Percentiles rank a stretch among this genome's conserved stretches.
phyloP scores from a whole-genome alignment of 495 filamentous ascomycete species.

The Xylaria longipes region DNA sequence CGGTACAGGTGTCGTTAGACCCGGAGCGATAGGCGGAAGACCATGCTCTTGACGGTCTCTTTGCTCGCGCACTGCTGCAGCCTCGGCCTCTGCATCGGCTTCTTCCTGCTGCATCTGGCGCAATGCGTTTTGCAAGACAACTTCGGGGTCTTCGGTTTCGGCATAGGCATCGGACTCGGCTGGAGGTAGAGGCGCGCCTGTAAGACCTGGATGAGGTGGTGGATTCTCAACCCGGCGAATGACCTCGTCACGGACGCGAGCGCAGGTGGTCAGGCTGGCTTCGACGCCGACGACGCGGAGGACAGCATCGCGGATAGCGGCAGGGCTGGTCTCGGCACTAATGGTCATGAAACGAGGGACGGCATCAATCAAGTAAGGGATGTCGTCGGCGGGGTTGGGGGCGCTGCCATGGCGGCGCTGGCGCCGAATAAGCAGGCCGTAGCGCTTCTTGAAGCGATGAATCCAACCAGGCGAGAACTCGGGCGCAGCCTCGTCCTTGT shows the following conservation, averaged over 20 bases:
- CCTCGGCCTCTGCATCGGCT: slow-evolving; percentile 55
- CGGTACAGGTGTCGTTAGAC: slow-evolving; percentile 34
- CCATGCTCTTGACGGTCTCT: slow-evolving; percentile 53
- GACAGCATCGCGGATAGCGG: slow-evolving; percentile 53
- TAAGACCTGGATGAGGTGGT: slow-evolving; percentile 32
- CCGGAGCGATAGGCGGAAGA: slow-evolving; percentile 43
- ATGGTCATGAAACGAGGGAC: slow-evolving; percentile 57
- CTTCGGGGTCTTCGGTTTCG: slow-evolving; percentile 54
- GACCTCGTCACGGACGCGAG: slow-evolving; percentile 57
- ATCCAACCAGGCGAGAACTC: slow-evolving; percentile 64
- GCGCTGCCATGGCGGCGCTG: slow-evolving; percentile 53
- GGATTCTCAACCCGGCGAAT: slow-evolving; percentile 51
- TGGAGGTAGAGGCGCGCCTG: slow-evolving; percentile 33
- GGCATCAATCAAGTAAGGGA: slow-evolving; percentile 55
- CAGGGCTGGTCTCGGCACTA: slow-evolving; percentile 51
- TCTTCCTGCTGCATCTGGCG: slow-evolving; percentile 56
- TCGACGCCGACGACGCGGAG: slow-evolving; percentile 56
- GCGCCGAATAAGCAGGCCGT: slow-evolving; percentile 55
- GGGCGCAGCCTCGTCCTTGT: slow-evolving; percentile 55
- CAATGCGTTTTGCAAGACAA: slow-evolving; percentile 57
- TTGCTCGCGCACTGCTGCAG: slow-evolving; percentile 51
- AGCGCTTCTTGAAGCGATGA: slow-evolving; percentile 61
- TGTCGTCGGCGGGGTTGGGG: slow-evolving; percentile 52
- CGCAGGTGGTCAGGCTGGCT: slow-evolving; percentile 52
- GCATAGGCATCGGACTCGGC: slow-evolving; percentile 34